These are phyloP conservation scores for Royoungia palumana DNA, from an alignment of 768 basidiomycete species.

Conservation along the genomic window DNA sequence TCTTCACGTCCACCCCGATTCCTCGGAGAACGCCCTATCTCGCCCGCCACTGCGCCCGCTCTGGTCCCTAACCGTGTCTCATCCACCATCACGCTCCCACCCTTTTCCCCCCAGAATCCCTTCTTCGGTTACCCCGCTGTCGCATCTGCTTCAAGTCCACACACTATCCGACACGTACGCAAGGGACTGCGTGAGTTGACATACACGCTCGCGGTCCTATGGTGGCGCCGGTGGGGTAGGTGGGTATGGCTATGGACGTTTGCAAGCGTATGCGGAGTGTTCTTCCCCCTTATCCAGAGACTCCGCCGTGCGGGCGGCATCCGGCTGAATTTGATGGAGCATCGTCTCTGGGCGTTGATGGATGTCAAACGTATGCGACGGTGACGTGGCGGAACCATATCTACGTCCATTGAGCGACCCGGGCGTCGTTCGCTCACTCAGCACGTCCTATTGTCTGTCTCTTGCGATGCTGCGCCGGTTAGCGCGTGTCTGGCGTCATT, in stretches of 20 bases:
- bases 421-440: no score
- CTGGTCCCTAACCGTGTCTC: neutral
- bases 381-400: no score
- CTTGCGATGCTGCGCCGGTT: no score
- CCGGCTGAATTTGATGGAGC: no score
- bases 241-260: constrained; percentile 16
- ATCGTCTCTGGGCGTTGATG: neutral
- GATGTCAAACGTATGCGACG: neutral
- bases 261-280: constrained; percentile 34
- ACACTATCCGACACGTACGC: constrained; percentile 55
- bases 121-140: constrained; percentile 69
- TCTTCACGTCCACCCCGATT: no score
- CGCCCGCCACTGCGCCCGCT: neutral
- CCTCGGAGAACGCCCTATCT: neutral
- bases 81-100: constrained; percentile 34
- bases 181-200: constrained; percentile 66
- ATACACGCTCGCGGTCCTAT: constrained; percentile 57
- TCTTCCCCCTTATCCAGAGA: constrained; percentile 21
- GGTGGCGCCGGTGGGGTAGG: constrained; percentile 64
- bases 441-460: no score
- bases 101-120: constrained; percentile 64
- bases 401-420: no score
- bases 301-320: neutral
- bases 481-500: no score
- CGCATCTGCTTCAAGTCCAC: constrained; percentile 30